Evolutionary conservation across 2,329 filamentous ascomycete genomes (phyloP).

Genomic region (Plenodomus lindquistii): DNA sequence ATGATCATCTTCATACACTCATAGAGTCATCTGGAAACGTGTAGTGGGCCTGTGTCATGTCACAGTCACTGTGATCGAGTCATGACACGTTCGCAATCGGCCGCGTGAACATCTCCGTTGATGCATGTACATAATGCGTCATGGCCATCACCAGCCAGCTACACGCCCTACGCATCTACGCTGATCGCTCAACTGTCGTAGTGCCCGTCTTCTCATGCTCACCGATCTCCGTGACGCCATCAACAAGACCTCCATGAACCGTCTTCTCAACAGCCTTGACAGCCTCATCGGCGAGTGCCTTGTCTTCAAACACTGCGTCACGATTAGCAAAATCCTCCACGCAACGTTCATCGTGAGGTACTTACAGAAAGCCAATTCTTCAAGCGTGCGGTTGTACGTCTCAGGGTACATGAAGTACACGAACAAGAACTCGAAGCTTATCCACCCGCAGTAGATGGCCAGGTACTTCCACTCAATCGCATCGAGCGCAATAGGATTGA

Average conservation of each 20-base stretch:
- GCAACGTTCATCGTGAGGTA: not conserved
- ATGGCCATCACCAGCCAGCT: no score
- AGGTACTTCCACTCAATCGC: constrained; percentile 60
- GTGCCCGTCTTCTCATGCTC: constrained; percentile 19
- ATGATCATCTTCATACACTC: no score
- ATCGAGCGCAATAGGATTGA: constrained; percentile 63
- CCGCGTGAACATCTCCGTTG: no score
- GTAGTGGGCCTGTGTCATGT: no score
- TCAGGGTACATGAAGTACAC: constrained; percentile 66
- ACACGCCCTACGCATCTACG: no score
- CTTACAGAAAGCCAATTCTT: constrained; percentile 62
- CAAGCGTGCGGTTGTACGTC: constrained; percentile 57
- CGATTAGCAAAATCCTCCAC: constrained; percentile 9
- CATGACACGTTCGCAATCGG: no score
- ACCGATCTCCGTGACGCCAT: constrained; percentile 1
- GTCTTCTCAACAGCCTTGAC: constrained; percentile 41
- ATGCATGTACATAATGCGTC: no score
- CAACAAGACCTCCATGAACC: constrained; percentile 26
- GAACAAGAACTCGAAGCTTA: constrained; percentile 57
- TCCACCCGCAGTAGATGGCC: constrained; percentile 60
- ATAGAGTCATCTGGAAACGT: no score
- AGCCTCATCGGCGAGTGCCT: constrained; percentile 37
- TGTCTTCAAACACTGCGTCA: constrained; percentile 40
- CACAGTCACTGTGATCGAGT: no score
- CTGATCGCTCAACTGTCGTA: constrained; percentile 23